These are phyloP conservation scores for Colletotrichum spinosum DNA, from an alignment of 2,329 filamentous ascomycete genomes.

Conservation along the genomic window DNA sequence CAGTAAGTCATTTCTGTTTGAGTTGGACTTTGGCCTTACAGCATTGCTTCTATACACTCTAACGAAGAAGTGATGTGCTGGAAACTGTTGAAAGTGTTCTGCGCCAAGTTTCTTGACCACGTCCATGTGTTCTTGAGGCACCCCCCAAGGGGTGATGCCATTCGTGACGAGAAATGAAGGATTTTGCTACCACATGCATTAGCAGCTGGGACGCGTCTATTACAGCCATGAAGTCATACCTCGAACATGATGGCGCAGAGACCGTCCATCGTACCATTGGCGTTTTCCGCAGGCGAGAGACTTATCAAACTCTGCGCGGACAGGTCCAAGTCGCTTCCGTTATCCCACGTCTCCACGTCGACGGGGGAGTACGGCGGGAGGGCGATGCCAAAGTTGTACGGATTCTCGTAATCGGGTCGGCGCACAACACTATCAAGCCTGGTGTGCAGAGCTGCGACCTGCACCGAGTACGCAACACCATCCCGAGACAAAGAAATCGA, in stretches of 20 bases:
- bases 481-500: conserved; percentile 54
- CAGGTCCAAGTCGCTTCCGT: conserved; percentile 53
- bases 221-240: conserved; percentile 48
- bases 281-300: conserved; percentile 48
- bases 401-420: conserved; percentile 39
- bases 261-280: conserved; percentile 49
- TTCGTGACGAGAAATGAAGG: conserved; percentile 49
- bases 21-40: conserved; percentile 51
- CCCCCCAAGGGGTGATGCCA: conserved; percentile 50
- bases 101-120: conserved; percentile 57
- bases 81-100: conserved; percentile 60
- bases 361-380: conserved; percentile 53
- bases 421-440: conserved; percentile 51
- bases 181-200: conserved; percentile 54
- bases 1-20: neutral
- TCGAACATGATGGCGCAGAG: conserved; percentile 66
- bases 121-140: conserved; percentile 48
- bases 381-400: conserved; percentile 49
- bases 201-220: neutral
- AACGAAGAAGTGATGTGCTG: conserved; percentile 68
- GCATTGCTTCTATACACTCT: conserved; percentile 65
- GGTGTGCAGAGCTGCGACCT: conserved; percentile 59
- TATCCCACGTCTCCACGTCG: conserved; percentile 50
- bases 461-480: conserved; percentile 51
- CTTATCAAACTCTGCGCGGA: conserved; percentile 58